phyloP scores from a whole-genome alignment of 2,329 filamentous ascomycete species.

The Fusarium clavum region DNA sequence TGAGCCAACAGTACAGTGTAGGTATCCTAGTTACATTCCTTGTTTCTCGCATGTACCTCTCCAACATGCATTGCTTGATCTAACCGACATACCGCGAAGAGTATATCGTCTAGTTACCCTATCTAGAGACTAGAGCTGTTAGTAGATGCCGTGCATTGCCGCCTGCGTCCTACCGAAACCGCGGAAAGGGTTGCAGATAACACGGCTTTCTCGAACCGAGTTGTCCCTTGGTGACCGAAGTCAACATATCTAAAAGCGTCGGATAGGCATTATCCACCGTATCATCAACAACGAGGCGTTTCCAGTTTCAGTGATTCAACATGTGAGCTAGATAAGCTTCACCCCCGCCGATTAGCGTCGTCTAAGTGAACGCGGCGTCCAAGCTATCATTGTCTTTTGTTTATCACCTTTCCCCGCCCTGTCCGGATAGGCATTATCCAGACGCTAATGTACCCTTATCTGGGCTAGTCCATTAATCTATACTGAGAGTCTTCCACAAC shows the following conservation, averaged over 20 bases:
- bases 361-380: neutral
- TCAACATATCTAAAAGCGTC: neutral
- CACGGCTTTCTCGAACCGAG: neutral
- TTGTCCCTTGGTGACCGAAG: neutral
- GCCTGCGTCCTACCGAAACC: neutral
- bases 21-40: too few relatives aligned
- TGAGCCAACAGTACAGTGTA: neutral
- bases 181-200: neutral
- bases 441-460: neutral
- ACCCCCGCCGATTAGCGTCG: neutral
- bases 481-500: neutral
- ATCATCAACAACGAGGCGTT: neutral
- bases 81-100: too few relatives aligned
- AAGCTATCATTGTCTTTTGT: neutral
- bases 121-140: neutral
- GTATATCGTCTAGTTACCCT: neutral
- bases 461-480: neutral
- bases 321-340: neutral
- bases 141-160: neutral
- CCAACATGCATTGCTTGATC: too few relatives aligned
- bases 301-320: neutral
- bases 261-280: neutral
- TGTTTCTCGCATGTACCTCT: too few relatives aligned
- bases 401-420: neutral
- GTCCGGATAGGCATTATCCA: conserved; percentile 1